Evolutionary conservation across 164 flowering plant species (phyloP).

Genomic region (Nymphaea colorata): DNA sequence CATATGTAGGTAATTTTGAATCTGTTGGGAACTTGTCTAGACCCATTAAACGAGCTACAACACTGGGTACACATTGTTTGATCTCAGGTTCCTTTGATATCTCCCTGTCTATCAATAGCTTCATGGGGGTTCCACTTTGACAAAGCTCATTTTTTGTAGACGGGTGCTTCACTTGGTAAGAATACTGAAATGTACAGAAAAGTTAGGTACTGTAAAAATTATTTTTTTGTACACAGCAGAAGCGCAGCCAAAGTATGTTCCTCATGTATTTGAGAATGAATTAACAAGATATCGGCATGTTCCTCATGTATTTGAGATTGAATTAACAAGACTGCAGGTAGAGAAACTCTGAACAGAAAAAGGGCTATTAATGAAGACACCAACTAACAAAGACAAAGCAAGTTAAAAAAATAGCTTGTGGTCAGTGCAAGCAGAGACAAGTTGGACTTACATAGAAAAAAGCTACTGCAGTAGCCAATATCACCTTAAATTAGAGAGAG

Average conservation of each 20-base stretch:
- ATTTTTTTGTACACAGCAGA: background rate
- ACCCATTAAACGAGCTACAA: constrained; percentile 95
- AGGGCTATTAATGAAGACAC: too few relatives aligned
- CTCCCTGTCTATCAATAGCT: constrained; percentile 66
- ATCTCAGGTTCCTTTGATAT: constrained; percentile 34
- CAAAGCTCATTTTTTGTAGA: constrained; percentile 11
- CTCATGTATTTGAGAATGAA: background rate
- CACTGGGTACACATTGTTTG: constrained; percentile 50
- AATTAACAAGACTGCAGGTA: background rate
- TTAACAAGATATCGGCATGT: background rate
- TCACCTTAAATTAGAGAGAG: background rate
- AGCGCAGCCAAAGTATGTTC: background rate
- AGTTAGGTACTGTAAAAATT: background rate
- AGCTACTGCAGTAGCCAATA: too few relatives aligned
- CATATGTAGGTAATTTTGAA: background rate
- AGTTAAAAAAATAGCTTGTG: background rate
- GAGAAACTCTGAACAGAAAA: background rate
- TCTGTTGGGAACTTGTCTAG: constrained; percentile 44
- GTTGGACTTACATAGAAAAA: too few relatives aligned
- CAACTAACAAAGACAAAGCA: background rate
- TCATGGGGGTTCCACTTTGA: constrained; percentile 43
- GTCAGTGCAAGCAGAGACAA: background rate
- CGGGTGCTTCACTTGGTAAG: constrained; percentile 29
- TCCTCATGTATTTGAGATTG: background rate
- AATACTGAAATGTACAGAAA: constrained; percentile 22